Base-by-base conservation (phyloP, 1,139 yeast species). In the Suhomyces anneliseae region DNA sequence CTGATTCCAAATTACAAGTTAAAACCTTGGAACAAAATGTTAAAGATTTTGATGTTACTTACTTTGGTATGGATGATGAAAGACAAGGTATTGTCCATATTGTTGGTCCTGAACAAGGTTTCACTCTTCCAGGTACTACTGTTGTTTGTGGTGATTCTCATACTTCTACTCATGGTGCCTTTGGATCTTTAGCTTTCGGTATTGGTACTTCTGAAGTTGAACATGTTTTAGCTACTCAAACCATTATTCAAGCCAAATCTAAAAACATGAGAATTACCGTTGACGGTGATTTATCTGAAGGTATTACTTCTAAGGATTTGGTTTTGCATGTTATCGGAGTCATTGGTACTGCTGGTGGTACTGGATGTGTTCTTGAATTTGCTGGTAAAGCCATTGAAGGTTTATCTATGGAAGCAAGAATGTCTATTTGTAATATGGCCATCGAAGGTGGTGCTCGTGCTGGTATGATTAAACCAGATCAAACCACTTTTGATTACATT, bases 361-460 rank as follows among this genome's bases (percentile, higher is more conserved):
- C 98, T 48, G 99, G 99, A 48, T 79, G 84, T 61, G 99, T 93
- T 50, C 88, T 93, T 66, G 99, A 93, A 73, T 93, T 92, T 73
- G 95, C 96, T 41, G 99, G 99, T 67, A 82, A 86, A 57, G 97
- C 98, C 49, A 90, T 93, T 59, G 89, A 87, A 66, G 81, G 78
- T 52, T 80, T 93, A 53, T 83, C 96, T 34, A 90, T 93, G 93
- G 99, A 93, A 72, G 97, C 98, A n/a, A 83, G 99, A 72, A 93
- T 93, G 99, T 90, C 98, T 44, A 93, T 93, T 74, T 93, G 99
- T 79, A 93, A 93, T 68, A 93, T 93, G 99, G 85, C 97, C 40
- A 92, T 93, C 60, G 99, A 93, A 74, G 99, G 87, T 49, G 99
- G 99, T 72, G 99, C 99, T 29, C 86, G 99, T 73, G 99, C 99